A percentile compares a stretch with the other conserved stretches of the same genome.
Conservation (phyloP, 768 basidiomycete genomes). For the Boletus vinaceobasis region DNA sequence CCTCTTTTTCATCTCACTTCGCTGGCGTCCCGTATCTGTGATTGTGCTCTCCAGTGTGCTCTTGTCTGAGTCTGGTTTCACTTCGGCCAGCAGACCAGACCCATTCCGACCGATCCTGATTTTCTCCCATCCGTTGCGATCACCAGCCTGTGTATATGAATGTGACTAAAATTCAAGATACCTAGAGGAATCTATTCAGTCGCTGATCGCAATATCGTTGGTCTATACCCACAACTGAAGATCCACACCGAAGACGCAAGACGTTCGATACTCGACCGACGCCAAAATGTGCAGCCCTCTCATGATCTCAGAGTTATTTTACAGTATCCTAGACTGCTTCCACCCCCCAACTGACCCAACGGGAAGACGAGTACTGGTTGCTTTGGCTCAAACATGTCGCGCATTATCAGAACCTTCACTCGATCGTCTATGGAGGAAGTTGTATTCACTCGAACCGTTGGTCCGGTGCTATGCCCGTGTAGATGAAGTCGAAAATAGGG, state of each 20-base stretch:
- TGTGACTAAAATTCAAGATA: neutral
- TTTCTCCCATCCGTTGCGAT: no score
- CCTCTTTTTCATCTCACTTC: neutral
- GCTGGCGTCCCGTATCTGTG: neutral
- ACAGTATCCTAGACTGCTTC: constrained; percentile 2
- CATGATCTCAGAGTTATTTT: constrained; percentile 9
- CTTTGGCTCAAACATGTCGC: constrained; percentile 10
- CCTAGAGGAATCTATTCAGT: neutral
- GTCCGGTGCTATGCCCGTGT: constrained; percentile 5
- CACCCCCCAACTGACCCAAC: neutral
- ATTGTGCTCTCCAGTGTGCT: neutral
- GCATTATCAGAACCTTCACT: constrained; percentile 9
- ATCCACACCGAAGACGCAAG: neutral
- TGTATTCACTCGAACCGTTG: constrained; percentile 10
- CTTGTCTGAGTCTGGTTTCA: neutral
- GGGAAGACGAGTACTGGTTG: neutral
- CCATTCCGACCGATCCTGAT: neutral
- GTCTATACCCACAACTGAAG: no score
- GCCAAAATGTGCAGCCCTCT: neutral
- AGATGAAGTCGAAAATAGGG: neutral
- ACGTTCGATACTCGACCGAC: neutral
- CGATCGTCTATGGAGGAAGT: constrained; percentile 7
- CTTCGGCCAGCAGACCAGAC: neutral
- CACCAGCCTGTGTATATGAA: neutral
- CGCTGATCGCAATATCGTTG: neutral